Evolutionary conservation across 495 filamentous ascomycete genomes (phyloP).

Genomic region (Neurospora sp.): DNA sequence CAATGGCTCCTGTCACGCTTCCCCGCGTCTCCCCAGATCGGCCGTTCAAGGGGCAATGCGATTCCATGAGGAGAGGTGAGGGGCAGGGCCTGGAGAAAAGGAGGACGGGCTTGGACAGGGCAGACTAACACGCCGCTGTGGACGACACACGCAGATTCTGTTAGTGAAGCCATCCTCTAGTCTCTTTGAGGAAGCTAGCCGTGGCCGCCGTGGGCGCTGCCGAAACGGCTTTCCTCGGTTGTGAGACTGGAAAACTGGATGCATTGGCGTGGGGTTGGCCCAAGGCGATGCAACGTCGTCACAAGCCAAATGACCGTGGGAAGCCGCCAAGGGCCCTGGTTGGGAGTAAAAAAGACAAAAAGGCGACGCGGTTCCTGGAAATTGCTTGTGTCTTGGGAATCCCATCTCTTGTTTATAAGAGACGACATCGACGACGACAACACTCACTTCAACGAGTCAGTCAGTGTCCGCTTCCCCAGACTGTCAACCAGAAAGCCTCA

Average conservation of each 20-base stretch:
- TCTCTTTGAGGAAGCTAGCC: neutral
- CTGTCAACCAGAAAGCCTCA: neutral
- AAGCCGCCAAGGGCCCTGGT: neutral
- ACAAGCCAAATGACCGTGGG: neutral
- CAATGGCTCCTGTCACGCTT: conserved; percentile 12
- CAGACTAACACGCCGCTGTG: neutral
- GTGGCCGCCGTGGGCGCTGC: neutral
- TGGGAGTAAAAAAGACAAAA: neutral
- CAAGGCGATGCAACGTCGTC: neutral
- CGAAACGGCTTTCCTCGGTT: neutral
- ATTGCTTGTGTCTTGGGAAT: neutral
- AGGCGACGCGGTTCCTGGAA: neutral
- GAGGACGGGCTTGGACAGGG: neutral
- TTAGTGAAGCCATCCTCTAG: neutral
- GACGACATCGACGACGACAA: neutral
- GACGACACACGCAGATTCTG: neutral
- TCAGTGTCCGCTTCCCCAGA: neutral
- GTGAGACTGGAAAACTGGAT: neutral
- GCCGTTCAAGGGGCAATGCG: conserved; percentile 14
- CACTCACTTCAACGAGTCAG: neutral
- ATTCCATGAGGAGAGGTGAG: conserved; percentile 3
- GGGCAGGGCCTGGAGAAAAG: conserved; percentile 5
- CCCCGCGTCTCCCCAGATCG: conserved; percentile 6
- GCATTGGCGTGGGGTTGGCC: neutral
- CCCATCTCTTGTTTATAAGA: neutral